phyloP scores from a whole-genome alignment of 345 rosid genomes.

The Dipteronia sinensis region DNA sequence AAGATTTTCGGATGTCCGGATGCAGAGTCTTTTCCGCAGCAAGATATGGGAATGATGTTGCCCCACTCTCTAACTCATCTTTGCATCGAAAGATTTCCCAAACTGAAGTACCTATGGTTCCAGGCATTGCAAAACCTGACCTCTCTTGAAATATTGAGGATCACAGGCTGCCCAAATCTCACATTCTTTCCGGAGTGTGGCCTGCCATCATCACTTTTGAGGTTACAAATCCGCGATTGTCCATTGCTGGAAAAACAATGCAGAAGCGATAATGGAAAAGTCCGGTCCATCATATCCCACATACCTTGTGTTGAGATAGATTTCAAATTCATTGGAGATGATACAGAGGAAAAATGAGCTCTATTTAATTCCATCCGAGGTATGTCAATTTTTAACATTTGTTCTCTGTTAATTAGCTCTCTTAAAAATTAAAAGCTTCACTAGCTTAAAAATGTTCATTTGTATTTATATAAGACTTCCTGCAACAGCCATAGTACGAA shows the following conservation, averaged over 20 bases:
- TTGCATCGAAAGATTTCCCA: conserved; percentile 9
- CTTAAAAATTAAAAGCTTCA: too few relatives aligned
- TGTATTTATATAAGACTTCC: too few relatives aligned
- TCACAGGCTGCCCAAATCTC: not conserved
- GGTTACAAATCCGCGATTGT: not conserved
- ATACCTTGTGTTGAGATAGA: conserved; percentile 20
- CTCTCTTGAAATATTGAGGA: conserved; percentile 14
- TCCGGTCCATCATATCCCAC: conserved; percentile 24
- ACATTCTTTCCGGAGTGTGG: not conserved
- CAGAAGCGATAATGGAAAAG: conserved; percentile 14
- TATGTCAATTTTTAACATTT: too few relatives aligned
- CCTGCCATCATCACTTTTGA: not conserved
- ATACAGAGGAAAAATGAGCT: not conserved
- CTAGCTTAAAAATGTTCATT: too few relatives aligned
- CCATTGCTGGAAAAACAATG: conserved; percentile 19
- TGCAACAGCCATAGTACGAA: too few relatives aligned
- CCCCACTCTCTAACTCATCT: conserved; percentile 12
- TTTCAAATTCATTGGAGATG: not conserved
- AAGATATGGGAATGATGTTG: conserved; percentile 24
- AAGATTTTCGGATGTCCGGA: conserved; percentile 13
- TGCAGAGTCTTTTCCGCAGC: conserved; percentile 18
- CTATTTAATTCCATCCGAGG: not conserved
- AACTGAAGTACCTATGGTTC: conserved; percentile 2
- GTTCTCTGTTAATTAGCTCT: too few relatives aligned
- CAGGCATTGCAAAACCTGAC: conserved; percentile 19